phyloP scores from a whole-genome alignment of 1,139 yeast species.

The Kodamaea ohmeri region DNA sequence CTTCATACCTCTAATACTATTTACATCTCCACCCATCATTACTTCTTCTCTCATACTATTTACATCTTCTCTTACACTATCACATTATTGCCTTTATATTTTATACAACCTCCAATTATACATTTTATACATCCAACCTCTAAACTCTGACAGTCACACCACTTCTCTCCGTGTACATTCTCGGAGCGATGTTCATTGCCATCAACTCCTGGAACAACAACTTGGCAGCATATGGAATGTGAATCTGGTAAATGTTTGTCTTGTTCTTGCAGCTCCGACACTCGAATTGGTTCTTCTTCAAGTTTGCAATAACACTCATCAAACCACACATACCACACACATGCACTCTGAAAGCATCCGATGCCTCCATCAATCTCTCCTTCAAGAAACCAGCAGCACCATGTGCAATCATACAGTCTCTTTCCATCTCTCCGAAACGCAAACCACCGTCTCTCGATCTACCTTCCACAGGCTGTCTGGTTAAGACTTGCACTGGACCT shows the following conservation, averaged over 20 bases:
- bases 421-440: slow-evolving; percentile 99
- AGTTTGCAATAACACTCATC: slow-evolving; percentile 95
- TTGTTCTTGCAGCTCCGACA: slow-evolving; percentile 98
- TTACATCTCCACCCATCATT: too few species aligned
- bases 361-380: slow-evolving; percentile 97
- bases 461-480: slow-evolving; percentile 99
- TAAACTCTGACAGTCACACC: slow-evolving; percentile 43
- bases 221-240: slow-evolving; percentile 97
- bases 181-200: slow-evolving; percentile 97
- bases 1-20: too few species aligned
- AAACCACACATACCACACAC: slow-evolving; percentile 97
- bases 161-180: slow-evolving; percentile 69
- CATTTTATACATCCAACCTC: not conserved
- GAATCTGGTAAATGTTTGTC: slow-evolving; percentile 95
- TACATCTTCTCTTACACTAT: too few species aligned
- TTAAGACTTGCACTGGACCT: slow-evolving; percentile 97
- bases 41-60: too few species aligned
- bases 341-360: slow-evolving; percentile 97
- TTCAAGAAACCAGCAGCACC: slow-evolving; percentile 98
- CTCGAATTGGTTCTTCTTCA: slow-evolving; percentile 95
- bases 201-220: slow-evolving; percentile 94
- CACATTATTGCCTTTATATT: slow-evolving; percentile 3
- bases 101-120: slow-evolving; percentile 5
- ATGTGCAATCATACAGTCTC: slow-evolving; percentile 99
- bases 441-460: slow-evolving; percentile 99